phyloP scores from a whole-genome alignment of 2,329 filamentous ascomycete genomes.

The Clonostachys chloroleuca region DNA sequence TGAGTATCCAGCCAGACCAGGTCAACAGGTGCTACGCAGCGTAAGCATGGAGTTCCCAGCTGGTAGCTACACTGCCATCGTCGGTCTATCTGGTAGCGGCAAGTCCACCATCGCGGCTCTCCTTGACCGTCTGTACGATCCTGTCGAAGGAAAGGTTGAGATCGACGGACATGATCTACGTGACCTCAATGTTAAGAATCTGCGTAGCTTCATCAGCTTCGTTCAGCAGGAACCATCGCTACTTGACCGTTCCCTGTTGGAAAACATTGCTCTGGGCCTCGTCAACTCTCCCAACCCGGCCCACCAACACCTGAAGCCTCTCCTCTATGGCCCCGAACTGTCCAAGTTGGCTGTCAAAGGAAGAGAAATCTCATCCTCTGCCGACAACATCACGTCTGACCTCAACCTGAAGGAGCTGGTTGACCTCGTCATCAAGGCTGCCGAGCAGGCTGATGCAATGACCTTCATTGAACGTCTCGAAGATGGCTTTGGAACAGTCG shows the following conservation, averaged over 20 bases:
- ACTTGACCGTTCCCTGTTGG: conserved; percentile 36
- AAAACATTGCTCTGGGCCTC: conserved; percentile 19
- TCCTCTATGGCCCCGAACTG: conserved; percentile 35
- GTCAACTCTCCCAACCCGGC: conserved; percentile 31
- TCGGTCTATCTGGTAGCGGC: conserved; percentile 90
- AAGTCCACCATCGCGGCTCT: conserved; percentile 55
- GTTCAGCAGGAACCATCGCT: conserved; percentile 42
- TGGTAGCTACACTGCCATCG: conserved; percentile 87
- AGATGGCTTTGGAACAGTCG: conserved; percentile 13
- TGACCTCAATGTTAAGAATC: conserved; percentile 32
- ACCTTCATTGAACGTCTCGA: conserved; percentile 2
- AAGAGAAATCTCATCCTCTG: conserved; percentile 1
- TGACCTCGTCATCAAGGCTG: conserved; percentile 2
- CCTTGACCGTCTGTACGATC: conserved; percentile 8
- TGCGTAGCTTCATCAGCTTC: conserved; percentile 37
- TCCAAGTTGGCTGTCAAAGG: conserved; percentile 33
- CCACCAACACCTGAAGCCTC: conserved; percentile 34
- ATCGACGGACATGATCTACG: conserved; percentile 13
- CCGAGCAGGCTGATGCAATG: conserved; percentile 2
- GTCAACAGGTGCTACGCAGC: conserved; percentile 82
- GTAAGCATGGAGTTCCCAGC: conserved; percentile 78
- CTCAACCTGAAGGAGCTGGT: conserved; percentile 1
- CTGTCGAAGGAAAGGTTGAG: conserved; percentile 15
- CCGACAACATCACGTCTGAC: neutral
- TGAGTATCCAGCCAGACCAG: conserved; percentile 83